A percentile compares a stretch with the other conserved stretches of the same genome.
Evolutionary conservation across 345 rosid species (phyloP).

Genomic region (Dimocarpus longan): DNA sequence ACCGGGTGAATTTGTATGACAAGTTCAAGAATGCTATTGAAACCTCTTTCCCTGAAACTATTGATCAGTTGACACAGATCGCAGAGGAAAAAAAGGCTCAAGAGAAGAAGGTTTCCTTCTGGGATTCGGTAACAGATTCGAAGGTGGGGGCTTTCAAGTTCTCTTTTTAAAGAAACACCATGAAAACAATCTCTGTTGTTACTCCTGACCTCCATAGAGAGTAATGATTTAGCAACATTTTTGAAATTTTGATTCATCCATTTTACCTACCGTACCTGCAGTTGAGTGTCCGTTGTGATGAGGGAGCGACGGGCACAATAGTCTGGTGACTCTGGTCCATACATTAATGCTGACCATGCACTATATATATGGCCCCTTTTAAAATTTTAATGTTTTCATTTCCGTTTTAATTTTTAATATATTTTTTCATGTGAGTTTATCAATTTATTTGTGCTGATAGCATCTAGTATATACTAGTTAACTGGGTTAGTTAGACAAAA

Average conservation of each 20-base stretch:
- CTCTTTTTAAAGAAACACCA: slow-evolving; percentile 42
- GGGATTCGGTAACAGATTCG: slow-evolving; percentile 78
- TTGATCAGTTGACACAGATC: slow-evolving; percentile 49
- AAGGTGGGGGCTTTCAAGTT: slow-evolving; percentile 82
- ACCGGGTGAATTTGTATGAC: slow-evolving; percentile 72
- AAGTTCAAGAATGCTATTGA: slow-evolving; percentile 78
- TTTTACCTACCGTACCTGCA: neutral
- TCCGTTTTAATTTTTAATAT: too few relatives aligned
- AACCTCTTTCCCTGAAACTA: slow-evolving; percentile 60
- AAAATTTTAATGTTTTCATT: too few relatives aligned
- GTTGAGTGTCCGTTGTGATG: neutral
- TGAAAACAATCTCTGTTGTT: neutral
- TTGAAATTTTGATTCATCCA: too few relatives aligned
- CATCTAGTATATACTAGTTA: neutral
- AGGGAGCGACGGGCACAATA: too few relatives aligned
- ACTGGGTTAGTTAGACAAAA: too few relatives aligned
- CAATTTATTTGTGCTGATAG: neutral
- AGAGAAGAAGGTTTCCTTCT: slow-evolving; percentile 67
- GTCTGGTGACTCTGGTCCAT: too few relatives aligned
- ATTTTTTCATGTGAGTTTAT: neutral
- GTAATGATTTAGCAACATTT: too few relatives aligned
- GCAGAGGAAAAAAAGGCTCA: slow-evolving; percentile 55
- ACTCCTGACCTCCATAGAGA: too few relatives aligned
- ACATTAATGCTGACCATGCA: too few relatives aligned
- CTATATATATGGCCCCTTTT: neutral